Percentiles rank a stretch among this genome's conserved stretches.
Evolutionary conservation across 176 grass and related monocot genomes (phyloP).

Genomic region (Eragrostis curvula): DNA sequence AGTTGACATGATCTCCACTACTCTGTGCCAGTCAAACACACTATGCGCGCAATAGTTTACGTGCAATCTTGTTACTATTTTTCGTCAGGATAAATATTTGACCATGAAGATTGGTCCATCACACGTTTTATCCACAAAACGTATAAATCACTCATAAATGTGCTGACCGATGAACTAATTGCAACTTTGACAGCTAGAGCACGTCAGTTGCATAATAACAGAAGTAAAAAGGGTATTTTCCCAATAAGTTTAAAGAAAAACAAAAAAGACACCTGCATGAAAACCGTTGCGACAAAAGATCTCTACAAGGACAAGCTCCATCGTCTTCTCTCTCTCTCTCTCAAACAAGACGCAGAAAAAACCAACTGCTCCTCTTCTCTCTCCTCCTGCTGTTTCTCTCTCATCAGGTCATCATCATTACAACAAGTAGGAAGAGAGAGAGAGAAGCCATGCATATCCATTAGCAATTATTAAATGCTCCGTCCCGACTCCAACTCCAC

Average conservation of each 20-base stretch:
- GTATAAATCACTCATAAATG: background rate
- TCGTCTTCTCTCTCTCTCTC: background rate
- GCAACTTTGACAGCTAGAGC: no score
- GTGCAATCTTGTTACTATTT: background rate
- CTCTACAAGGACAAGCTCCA: slow-evolving; percentile 28
- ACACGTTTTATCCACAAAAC: no score
- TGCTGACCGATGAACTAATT: background rate
- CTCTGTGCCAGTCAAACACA: slow-evolving; percentile 21
- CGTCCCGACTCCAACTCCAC: slow-evolving; percentile 28
- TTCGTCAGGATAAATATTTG: background rate
- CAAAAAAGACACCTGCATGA: slow-evolving; percentile 3
- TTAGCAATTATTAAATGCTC: slow-evolving; percentile 57
- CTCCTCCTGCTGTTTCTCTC: slow-evolving; percentile 6
- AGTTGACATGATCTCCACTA: slow-evolving; percentile 37
- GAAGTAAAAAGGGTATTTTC: no score
- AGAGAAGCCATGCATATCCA: slow-evolving; percentile 50
- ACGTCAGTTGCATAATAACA: background rate
- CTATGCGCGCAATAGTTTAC: background rate
- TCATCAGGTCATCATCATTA: background rate
- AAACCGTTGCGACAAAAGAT: slow-evolving; percentile 30
- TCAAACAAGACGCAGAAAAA: background rate
- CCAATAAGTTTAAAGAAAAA: background rate
- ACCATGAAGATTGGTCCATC: background rate
- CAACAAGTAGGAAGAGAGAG: background rate
- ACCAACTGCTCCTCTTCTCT: background rate